These are phyloP conservation scores for Colletotrichum australisinense DNA, from an alignment of 2,329 filamentous ascomycete genomes.

Conservation along the genomic window DNA sequence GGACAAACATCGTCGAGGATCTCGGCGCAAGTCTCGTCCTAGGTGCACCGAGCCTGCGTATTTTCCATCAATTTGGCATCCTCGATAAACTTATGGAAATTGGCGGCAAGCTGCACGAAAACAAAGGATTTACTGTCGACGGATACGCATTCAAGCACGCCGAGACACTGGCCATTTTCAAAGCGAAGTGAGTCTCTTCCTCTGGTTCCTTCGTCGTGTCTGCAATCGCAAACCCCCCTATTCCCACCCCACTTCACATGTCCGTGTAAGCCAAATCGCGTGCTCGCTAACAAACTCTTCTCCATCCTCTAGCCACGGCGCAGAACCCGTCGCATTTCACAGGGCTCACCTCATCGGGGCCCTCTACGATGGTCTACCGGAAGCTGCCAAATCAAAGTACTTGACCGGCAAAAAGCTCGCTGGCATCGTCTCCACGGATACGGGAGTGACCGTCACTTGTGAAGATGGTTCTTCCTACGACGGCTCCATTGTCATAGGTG, in stretches of 20 bases:
- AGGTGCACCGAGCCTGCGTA: conserved; percentile 40
- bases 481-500: conserved; percentile 52
- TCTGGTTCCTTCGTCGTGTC: background rate
- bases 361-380: conserved; percentile 45
- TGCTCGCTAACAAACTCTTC: background rate
- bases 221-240: too few relatives aligned
- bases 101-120: conserved; percentile 4
- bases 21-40: conserved; percentile 44
- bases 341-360: conserved; percentile 47
- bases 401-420: conserved; percentile 41
- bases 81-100: conserved; percentile 19
- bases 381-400: conserved; percentile 41
- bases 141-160: conserved; percentile 14
- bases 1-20: conserved; percentile 40
- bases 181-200: conserved; percentile 4
- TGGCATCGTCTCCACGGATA: conserved; percentile 36
- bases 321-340: conserved; percentile 43
- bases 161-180: background rate
- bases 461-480: conserved; percentile 46
- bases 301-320: conserved; percentile 40
- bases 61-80: conserved; percentile 47
- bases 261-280: background rate
- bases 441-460: conserved; percentile 44
- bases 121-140: background rate
- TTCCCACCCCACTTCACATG: too few relatives aligned